These are phyloP conservation scores for Stagonosporopsis chrysanthemi DNA, from an alignment of 2,329 filamentous ascomycete genomes.

Conservation along the genomic window DNA sequence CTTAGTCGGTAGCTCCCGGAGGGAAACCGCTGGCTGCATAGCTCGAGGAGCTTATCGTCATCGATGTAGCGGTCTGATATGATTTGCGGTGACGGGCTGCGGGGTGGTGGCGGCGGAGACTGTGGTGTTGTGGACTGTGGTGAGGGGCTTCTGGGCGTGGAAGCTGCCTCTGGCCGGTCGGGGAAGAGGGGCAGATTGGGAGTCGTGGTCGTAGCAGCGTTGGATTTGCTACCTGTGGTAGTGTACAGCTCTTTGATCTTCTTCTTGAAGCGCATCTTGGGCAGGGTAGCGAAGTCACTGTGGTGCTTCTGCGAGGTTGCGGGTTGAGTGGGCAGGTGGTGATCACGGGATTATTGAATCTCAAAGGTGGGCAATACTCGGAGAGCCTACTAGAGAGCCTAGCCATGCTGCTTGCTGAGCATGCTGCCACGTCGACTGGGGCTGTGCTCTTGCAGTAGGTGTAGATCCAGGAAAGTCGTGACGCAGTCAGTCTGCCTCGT, in stretches of 20 bases:
- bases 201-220: background rate
- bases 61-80: slow-evolving; percentile 32
- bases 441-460: background rate
- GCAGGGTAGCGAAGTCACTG: background rate
- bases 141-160: background rate
- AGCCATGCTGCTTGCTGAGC: background rate
- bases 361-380: background rate
- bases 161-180: background rate
- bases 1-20: slow-evolving; percentile 18
- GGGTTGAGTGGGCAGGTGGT: background rate
- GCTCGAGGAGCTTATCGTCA: slow-evolving; percentile 22
- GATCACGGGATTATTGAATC: background rate
- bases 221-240: background rate
- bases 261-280: background rate
- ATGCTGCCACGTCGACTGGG: background rate
- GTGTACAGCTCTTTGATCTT: background rate
- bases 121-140: background rate
- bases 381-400: background rate
- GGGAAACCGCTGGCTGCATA: slow-evolving; percentile 23
- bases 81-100: slow-evolving; percentile 17
- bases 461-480: background rate
- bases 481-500: background rate
- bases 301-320: background rate
- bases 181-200: background rate
- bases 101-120: background rate